Evolutionary conservation across 2,329 filamentous ascomycete species (phyloP).

Genomic region (Hymenoscyphus fructigenus): DNA sequence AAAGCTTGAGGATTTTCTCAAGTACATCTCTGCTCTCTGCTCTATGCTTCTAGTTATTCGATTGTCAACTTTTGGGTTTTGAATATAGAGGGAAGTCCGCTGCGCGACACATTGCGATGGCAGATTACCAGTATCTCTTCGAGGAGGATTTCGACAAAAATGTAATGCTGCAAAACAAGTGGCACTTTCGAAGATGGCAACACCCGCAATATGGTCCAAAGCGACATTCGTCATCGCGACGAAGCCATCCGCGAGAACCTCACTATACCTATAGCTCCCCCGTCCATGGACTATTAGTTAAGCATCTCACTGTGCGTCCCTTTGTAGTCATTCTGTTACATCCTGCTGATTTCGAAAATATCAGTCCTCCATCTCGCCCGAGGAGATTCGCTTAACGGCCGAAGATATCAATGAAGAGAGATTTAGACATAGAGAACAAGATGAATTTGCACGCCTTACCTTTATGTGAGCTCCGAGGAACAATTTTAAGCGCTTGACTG

Average conservation of each 20-base stretch:
- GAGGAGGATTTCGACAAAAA: neutral
- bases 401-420: neutral
- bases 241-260: neutral
- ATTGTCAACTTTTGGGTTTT: neutral
- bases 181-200: neutral
- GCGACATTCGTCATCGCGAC: no score
- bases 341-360: neutral
- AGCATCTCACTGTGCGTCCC: neutral
- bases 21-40: neutral
- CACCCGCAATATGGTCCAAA: no score
- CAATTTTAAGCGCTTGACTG: neutral
- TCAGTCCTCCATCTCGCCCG: neutral
- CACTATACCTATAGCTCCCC: neutral
- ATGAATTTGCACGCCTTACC: neutral
- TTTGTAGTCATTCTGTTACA: neutral
- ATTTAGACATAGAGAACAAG: neutral
- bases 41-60: neutral
- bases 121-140: neutral
- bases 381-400: neutral
- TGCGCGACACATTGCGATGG: neutral
- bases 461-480: neutral
- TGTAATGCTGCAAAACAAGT: neutral
- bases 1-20: no score
- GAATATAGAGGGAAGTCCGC: neutral
- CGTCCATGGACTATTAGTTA: neutral